Base-by-base conservation (phyloP, 2,329 filamentous ascomycete species). In the Alternaria solani region DNA sequence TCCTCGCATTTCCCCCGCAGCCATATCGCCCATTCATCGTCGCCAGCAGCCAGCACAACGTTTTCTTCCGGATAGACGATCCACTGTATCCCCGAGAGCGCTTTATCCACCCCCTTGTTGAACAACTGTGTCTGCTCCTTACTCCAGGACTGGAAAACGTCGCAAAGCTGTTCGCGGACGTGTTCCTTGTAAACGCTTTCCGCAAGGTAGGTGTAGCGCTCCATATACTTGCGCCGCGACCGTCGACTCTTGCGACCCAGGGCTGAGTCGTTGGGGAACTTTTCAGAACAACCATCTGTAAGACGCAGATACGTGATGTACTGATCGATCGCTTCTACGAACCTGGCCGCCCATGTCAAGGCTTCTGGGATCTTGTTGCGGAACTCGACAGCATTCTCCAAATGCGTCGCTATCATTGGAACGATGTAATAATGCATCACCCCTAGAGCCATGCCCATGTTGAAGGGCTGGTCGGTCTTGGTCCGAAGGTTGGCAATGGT, bases 21-120 rank as follows among this genome's bases (percentile, higher is more conserved):
- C 60, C 59, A 63, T 12, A 36, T 36, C 23, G n/a, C 54, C 63
- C 67, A 69, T n/a, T 60, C 59, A 12, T 51, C 55, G n/a, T 59
- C 54, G 20, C 51, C 57, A 25, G 47, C 59, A 42, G 61, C 41
- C 20, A 68, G 3, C 1, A 59, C 51, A 3, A 59, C 64, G 30
- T 69, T 62, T 18, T 42, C 30, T 7, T 43, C 3, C n/a, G 53
- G 61, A 57, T 67, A 64, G 16, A 57, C 47, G 6, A 44, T 18
- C 51, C 62, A 67, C 42, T 61, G 60, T 8, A 51, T 28, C 6
- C 53, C 48, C 11, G 36, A 59, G 4, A 65, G 23, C 42, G 55
- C 62, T 30, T 53, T 57, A 54, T 67, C 57, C 7, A 67, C 47
- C 2, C 67, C 64, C 14, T 66, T 67, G 36, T 71, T 70, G 48